phyloP scores from a whole-genome alignment of 2,329 filamentous ascomycete genomes.

The Lomentospora prolificans region DNA sequence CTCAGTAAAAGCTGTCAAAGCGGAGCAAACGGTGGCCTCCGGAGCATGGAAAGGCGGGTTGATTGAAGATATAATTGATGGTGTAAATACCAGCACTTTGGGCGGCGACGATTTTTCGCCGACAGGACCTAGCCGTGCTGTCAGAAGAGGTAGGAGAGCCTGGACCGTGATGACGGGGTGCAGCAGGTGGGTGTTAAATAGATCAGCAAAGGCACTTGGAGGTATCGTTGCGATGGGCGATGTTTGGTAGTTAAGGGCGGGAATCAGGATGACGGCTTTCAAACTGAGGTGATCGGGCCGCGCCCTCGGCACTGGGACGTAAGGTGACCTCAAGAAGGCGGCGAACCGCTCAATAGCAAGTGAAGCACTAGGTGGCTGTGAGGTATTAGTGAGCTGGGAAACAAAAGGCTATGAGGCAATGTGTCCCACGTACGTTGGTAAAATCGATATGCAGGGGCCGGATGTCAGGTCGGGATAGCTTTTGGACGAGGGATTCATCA shows the following conservation, averaged over 20 bases:
- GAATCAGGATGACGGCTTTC: conserved; percentile 73
- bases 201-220: conserved; percentile 75
- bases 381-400: conserved; percentile 6
- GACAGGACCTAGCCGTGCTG: conserved; percentile 45
- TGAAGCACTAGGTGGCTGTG: conserved; percentile 56
- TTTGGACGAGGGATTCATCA: conserved; percentile 70
- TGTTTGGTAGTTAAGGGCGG: conserved; percentile 68
- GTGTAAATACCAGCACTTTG: conserved; percentile 68
- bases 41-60: conserved; percentile 73
- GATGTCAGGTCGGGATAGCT: conserved; percentile 71
- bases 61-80: conserved; percentile 70
- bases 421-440: conserved; percentile 51
- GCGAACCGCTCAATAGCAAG: conserved; percentile 64
- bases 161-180: conserved; percentile 84
- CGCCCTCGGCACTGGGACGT: conserved; percentile 66
- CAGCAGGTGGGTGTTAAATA: conserved; percentile 84
- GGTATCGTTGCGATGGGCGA: conserved; percentile 79
- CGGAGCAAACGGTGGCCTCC: conserved; percentile 77
- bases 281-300: conserved; percentile 67
- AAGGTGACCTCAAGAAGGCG: conserved; percentile 61
- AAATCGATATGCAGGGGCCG: conserved; percentile 75
- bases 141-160: conserved; percentile 74
- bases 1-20: conserved; percentile 75
- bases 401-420: not conserved
- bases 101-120: conserved; percentile 43